Evolutionary conservation across 208 protist species (phyloP).

Genomic region (Angomonas deanei): DNA sequence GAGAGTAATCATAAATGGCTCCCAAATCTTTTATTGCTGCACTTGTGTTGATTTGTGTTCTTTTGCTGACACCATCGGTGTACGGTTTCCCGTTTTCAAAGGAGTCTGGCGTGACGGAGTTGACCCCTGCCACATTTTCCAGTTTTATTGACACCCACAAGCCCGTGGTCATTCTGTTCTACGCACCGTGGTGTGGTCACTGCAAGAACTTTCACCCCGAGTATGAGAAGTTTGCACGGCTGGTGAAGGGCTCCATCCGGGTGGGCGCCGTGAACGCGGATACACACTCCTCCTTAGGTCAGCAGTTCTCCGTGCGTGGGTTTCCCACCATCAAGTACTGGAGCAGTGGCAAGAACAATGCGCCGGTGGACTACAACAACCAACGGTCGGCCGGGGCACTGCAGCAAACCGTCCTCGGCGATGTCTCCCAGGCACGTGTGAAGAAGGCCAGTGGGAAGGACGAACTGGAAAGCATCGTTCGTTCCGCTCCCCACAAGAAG

Average conservation of each 20-base stretch:
- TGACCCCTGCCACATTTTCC: conserved; percentile 51
- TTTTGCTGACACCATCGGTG: conserved; percentile 8
- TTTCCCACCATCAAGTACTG: conserved; percentile 94
- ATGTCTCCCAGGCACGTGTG: conserved; percentile 37
- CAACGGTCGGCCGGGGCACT: conserved; percentile 57
- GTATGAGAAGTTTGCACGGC: conserved; percentile 76
- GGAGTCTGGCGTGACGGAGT: conserved; percentile 61
- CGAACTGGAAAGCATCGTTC: conserved; percentile 22
- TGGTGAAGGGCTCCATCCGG: conserved; percentile 68
- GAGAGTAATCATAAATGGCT: no score
- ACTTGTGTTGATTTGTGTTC: no score
- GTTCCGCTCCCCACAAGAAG: conserved; percentile 23
- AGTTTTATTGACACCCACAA: conserved; percentile 86
- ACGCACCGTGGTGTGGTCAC: conserved; percentile 95
- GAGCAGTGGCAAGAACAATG: conserved; percentile 51
- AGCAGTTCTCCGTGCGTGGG: conserved; percentile 74
- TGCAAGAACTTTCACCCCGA: conserved; percentile 90
- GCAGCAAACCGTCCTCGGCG: conserved; percentile 45
- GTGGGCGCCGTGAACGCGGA: conserved; percentile 86
- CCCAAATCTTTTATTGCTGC: no score
- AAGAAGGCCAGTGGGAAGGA: conserved; percentile 18
- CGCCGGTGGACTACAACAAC: conserved; percentile 65
- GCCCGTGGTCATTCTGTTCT: conserved; percentile 89
- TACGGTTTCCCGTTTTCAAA: conserved; percentile 53
- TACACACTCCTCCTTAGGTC: conserved; percentile 42